Evolutionary conservation across 1,284 basidiomycete species (phyloP).

Genomic region (Boletus mariae): DNA sequence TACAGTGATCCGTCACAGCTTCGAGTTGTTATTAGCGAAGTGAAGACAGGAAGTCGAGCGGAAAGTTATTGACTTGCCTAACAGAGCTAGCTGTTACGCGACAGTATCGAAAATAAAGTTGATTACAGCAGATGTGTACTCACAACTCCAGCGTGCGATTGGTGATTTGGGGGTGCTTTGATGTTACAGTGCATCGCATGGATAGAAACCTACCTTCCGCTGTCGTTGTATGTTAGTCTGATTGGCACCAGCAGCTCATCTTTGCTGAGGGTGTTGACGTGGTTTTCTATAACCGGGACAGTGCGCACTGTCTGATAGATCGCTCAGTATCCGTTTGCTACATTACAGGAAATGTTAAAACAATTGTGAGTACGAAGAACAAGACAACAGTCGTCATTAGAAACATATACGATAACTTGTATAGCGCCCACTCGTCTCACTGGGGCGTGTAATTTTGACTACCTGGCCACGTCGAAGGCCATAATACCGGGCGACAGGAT

Average conservation of each 20-base stretch:
- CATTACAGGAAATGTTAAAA: constrained; percentile 11
- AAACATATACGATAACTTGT: constrained; percentile 91
- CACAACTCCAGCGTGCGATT: background rate
- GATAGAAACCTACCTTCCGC: too few relatives aligned
- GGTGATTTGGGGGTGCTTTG: too few relatives aligned
- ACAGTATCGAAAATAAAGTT: background rate
- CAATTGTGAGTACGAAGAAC: constrained; percentile 7
- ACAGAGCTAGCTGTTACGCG: background rate
- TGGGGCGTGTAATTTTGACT: constrained; percentile 96
- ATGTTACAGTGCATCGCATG: too few relatives aligned
- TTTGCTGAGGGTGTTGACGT: too few relatives aligned
- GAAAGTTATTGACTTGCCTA: background rate
- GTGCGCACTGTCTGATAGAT: background rate
- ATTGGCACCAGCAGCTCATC: too few relatives aligned
- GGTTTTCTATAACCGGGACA: too few relatives aligned
- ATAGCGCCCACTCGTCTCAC: constrained; percentile 95
- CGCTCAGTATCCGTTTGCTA: constrained; percentile 10
- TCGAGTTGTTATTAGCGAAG: background rate
- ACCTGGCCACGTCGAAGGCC: constrained; percentile 94
- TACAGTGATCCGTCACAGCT: background rate
- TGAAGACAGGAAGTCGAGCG: background rate
- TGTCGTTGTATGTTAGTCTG: too few relatives aligned
- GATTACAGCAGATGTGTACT: background rate
- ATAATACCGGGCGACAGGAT: constrained; percentile 98
- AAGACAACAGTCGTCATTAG: constrained; percentile 28